A percentile compares a stretch with the other conserved stretches of the same genome.
Evolutionary conservation across 345 rosid species (phyloP).

Genomic region (Rhodamnia argentea): DNA sequence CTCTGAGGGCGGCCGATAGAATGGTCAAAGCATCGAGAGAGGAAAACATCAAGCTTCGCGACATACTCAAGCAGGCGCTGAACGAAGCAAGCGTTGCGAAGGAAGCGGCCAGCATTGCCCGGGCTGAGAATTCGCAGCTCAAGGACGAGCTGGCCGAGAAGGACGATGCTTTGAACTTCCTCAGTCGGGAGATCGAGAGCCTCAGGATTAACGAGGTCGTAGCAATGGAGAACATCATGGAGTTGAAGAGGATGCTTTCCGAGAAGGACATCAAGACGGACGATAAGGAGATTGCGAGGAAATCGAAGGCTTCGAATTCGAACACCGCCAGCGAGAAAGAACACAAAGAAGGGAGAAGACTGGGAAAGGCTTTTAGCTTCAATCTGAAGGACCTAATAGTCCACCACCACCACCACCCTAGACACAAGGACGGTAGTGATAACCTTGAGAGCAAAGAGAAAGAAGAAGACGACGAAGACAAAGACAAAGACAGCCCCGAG

Average conservation of each 20-base stretch:
- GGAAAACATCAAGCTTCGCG: conserved; percentile 58
- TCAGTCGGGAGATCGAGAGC: conserved; percentile 50
- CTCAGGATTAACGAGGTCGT: conserved; percentile 49
- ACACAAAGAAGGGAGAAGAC: conserved; percentile 12
- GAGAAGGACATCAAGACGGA: conserved; percentile 12
- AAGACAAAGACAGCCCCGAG: conserved; percentile 8
- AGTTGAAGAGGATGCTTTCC: conserved; percentile 35
- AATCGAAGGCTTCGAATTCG: background rate
- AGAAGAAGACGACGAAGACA: background rate
- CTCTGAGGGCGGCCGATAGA: conserved; percentile 32
- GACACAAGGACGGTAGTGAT: conserved; percentile 17
- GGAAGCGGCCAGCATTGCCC: conserved; percentile 73
- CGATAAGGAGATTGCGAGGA: background rate
- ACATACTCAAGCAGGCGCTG: conserved; percentile 77
- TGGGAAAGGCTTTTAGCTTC: conserved; percentile 36
- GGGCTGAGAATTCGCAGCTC: conserved; percentile 63
- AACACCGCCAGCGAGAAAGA: background rate
- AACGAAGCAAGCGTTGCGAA: conserved; percentile 82
- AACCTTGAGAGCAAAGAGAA: background rate
- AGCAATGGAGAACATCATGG: conserved; percentile 45
- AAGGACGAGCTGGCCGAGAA: conserved; percentile 49
- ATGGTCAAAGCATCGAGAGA: conserved; percentile 32
- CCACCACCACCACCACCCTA: conserved; percentile 1
- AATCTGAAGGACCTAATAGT: conserved; percentile 43
- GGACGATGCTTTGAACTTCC: conserved; percentile 50